Base-by-base conservation (phyloP, 257 asterid species). In the Eucommia ulmoides region DNA sequence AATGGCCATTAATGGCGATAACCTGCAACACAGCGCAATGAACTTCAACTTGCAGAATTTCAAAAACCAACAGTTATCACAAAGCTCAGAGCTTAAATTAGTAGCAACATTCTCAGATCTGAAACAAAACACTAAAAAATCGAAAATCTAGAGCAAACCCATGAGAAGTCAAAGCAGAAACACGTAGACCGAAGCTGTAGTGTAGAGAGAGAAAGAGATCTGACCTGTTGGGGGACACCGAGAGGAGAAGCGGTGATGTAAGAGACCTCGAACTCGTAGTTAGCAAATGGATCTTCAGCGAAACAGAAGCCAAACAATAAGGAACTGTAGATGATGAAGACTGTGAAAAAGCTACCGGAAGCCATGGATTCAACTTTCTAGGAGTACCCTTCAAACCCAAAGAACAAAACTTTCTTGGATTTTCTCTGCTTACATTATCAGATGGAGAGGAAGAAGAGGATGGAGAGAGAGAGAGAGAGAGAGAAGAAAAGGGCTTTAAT, bases 1-100 rank as follows among this genome's bases (percentile, higher is more conserved):
- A 83, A 49, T 78, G 52, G 44, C 81, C 86, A 55, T 91, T 91
- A 22, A 91, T 83, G 5, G 97, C 97, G 50, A 91, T 79, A 25
- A 91, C 99, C 99, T 29, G 75, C 52, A 65, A 56, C 76, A 49
- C 66, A 75, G 22, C 52, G 64, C 72, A 65, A 70, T 23, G 65
- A 58, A 55, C 18, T 60, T 19, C 66, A 72, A 51, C 18, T n/a
- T n/a, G n/a, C n/a, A n/a, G n/a, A n/a, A n/a, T n/a, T n/a, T n/a
- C n/a, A n/a, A n/a, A n/a, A n/a, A n/a, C n/a, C n/a, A n/a, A n/a
- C n/a, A n/a, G n/a, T n/a, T n/a, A n/a, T n/a, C n/a, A n/a, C n/a
- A n/a, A n/a, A n/a, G n/a, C n/a, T n/a, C n/a, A n/a, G n/a, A n/a
- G n/a, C n/a, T n/a, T n/a, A n/a, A n/a, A n/a, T n/a, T n/a, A n/a